These are phyloP conservation scores for Suillus cothurnatus DNA, from an alignment of 768 basidiomycete species.

Conservation along the genomic window DNA sequence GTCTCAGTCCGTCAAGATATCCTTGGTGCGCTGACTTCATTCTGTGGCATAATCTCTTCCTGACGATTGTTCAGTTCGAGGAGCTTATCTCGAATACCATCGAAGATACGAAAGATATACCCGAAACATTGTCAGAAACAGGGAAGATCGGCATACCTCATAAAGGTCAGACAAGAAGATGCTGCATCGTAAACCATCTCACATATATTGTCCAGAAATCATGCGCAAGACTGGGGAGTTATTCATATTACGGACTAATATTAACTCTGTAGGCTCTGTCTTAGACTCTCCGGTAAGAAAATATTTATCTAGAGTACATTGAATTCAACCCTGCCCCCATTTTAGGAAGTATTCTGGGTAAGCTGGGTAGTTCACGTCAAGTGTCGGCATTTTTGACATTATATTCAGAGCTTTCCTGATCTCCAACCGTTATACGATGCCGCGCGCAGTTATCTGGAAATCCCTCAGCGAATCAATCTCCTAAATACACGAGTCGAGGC, in stretches of 20 bases:
- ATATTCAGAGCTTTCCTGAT: constrained; percentile 89
- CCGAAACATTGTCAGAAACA: constrained; percentile 89
- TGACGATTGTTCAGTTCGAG: constrained; percentile 64
- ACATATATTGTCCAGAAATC: constrained; percentile 59
- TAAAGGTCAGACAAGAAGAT: constrained; percentile 51
- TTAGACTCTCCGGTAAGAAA: constrained; percentile 85
- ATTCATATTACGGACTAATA: constrained; percentile 91
- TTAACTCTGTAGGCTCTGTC: constrained; percentile 96
- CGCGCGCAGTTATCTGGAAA: constrained; percentile 91
- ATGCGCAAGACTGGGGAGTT: constrained; percentile 97
- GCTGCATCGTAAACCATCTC: constrained; percentile 8
- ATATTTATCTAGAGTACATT: constrained; percentile 7
- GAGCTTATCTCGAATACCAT: constrained; percentile 90
- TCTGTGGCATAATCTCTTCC: constrained; percentile 6
- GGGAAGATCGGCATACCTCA: constrained; percentile 93
- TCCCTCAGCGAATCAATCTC: constrained; percentile 90
- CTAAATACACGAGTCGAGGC: constrained; percentile 94
- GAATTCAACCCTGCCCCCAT: constrained; percentile 7
- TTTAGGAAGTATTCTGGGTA: constrained; percentile 93
- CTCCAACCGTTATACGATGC: constrained; percentile 94
- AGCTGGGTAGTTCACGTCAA: constrained; percentile 28
- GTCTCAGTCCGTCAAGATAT: constrained; percentile 97
- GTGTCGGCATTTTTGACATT: constrained; percentile 14
- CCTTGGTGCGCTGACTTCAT: constrained; percentile 54
- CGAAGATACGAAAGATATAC: constrained; percentile 95